Evolutionary conservation across 352 stramenopile species (phyloP).

Genomic region (Globisporangium radiosum): DNA sequence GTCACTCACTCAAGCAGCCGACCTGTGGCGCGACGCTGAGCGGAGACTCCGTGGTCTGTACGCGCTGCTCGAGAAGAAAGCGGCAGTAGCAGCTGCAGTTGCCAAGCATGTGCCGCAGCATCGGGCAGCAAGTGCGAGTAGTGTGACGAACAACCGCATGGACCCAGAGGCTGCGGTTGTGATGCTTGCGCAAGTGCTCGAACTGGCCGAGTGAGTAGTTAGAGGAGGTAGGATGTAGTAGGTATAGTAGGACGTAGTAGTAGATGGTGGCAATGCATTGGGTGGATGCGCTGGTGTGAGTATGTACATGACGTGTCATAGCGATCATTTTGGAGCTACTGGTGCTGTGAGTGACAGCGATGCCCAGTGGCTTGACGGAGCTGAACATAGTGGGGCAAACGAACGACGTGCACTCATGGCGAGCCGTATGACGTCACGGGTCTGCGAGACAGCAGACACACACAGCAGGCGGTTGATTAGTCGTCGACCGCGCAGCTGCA

Average conservation of each 20-base stretch:
- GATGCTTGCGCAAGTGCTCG: neutral
- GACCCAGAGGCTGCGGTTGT: neutral
- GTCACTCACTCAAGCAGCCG: no score
- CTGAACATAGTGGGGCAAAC: neutral
- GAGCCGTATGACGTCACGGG: slow-evolving; percentile 9
- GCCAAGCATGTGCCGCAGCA: slow-evolving; percentile 6
- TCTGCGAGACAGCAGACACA: neutral
- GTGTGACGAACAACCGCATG: no score
- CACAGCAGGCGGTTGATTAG: slow-evolving; percentile 4
- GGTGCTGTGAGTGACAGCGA: no score
- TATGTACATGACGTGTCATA: no score
- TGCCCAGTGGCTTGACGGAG: no score
- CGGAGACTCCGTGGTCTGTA: slow-evolving; percentile 41
- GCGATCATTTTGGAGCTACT: no score
- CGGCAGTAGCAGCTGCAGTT: slow-evolving; percentile 42
- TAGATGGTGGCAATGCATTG: no score
- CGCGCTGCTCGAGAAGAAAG: slow-evolving; percentile 47
- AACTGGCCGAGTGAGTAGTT: no score
- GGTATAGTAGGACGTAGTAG: no score
- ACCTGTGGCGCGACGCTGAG: slow-evolving; percentile 43
- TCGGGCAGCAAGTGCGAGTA: no score
- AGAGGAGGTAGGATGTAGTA: no score
- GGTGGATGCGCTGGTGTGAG: no score
- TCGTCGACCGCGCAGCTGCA: slow-evolving; percentile 7
- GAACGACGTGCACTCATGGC: slow-evolving; percentile 1